Percentiles rank a stretch among this genome's conserved stretches.
Conservation (phyloP, 169 alveolate genomes). For the Plasmodium cynomolgi region DNA sequence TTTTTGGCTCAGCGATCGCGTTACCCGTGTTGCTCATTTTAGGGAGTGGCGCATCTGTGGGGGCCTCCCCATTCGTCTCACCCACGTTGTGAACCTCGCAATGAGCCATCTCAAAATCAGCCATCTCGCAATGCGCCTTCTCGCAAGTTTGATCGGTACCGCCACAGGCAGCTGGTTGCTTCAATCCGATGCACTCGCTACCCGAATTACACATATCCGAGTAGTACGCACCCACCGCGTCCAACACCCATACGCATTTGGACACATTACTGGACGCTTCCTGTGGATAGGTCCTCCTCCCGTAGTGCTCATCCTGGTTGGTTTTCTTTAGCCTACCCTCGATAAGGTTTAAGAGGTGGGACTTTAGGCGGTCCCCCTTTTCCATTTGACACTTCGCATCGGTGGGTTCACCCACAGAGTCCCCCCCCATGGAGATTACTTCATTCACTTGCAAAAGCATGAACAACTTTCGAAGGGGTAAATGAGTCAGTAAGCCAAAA, state of each 20-base stretch:
- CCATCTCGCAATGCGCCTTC: too few relatives aligned
- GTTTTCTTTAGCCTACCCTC: not conserved
- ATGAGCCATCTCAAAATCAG: too few relatives aligned
- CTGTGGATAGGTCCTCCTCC: not conserved
- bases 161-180: not conserved
- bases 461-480: not conserved
- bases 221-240: not conserved
- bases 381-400: not conserved
- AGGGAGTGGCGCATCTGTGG: not conserved
- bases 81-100: not conserved
- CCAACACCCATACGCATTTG: conserved; percentile 10
- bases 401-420: not conserved
- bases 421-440: not conserved
- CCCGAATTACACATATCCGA: not conserved
- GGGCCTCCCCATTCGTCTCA: not conserved
- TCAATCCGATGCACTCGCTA: not conserved
- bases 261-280: not conserved
- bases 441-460: conserved; percentile 3
- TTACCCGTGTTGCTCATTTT: not conserved
- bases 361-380: not conserved
- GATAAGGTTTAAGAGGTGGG: not conserved
- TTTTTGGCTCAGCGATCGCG: not conserved
- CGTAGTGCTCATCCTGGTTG: not conserved
- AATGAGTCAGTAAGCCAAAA: not conserved
- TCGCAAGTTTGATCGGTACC: not conserved